phyloP scores from a whole-genome alignment of 2,329 filamentous ascomycete genomes.

The Neonectria hederae region DNA sequence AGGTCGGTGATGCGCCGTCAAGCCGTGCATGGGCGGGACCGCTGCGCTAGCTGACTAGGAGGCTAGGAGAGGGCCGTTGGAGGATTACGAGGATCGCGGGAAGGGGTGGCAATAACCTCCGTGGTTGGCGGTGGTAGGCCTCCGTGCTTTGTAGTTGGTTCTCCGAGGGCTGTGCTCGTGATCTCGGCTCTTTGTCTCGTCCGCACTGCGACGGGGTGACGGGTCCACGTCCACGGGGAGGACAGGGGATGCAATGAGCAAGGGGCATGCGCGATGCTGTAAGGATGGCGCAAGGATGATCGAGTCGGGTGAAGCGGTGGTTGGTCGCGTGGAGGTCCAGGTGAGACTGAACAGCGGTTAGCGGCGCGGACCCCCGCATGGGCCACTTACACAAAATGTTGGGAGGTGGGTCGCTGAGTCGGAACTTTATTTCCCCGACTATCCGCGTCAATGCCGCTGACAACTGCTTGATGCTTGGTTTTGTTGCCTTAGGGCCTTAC shows the following conservation, averaged over 20 bases:
- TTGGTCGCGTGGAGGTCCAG: not conserved
- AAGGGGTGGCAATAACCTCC: not conserved
- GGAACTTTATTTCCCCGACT: not conserved
- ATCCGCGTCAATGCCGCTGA: not conserved
- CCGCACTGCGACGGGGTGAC: not conserved
- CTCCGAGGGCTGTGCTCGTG: not conserved
- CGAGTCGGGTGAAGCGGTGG: constrained; percentile 1
- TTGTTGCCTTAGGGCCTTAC: not conserved
- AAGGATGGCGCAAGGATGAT: not conserved
- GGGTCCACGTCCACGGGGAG: not conserved
- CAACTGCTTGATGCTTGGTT: no score
- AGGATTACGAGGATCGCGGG: not conserved
- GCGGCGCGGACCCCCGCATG: not conserved
- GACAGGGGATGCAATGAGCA: constrained; percentile 1
- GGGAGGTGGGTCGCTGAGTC: not conserved
- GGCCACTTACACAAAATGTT: not conserved
- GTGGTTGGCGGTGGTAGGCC: not conserved
- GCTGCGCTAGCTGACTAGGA: constrained; percentile 1
- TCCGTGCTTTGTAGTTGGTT: not conserved
- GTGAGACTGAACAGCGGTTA: not conserved
- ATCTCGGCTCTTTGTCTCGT: not conserved
- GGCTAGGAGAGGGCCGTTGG: not conserved
- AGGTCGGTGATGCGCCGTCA: constrained; percentile 22
- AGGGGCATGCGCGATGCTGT: not conserved
- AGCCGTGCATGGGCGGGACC: constrained; percentile 2